These are phyloP conservation scores for Tricholoma sp. DNA, from an alignment of 768 basidiomycete genomes.

Conservation along the genomic window DNA sequence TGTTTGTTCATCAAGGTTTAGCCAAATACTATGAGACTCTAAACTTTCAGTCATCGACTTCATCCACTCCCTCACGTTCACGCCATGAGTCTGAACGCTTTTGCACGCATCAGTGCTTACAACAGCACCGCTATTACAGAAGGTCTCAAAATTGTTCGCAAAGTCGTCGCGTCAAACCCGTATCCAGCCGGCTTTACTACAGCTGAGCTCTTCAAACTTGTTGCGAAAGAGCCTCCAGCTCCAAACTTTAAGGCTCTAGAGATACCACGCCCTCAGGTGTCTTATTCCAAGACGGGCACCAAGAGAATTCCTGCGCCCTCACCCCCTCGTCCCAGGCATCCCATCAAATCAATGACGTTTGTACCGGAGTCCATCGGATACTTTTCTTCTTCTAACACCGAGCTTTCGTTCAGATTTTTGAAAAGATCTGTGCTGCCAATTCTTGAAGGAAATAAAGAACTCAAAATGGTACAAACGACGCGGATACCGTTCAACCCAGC, in stretches of 20 bases:
- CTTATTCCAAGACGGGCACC: slow-evolving; percentile 1
- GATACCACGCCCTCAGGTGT: slow-evolving; percentile 1
- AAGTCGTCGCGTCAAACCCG: slow-evolving; percentile 22
- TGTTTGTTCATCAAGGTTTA: neutral
- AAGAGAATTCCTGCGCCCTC: slow-evolving; percentile 6
- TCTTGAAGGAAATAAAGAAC: slow-evolving; percentile 34
- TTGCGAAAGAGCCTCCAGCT: slow-evolving; percentile 23
- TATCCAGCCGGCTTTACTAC: slow-evolving; percentile 30
- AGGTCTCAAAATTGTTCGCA: slow-evolving; percentile 24
- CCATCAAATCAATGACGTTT: slow-evolving; percentile 51
- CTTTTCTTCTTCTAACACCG: neutral
- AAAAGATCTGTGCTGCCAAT: slow-evolving; percentile 47
- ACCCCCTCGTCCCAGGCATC: slow-evolving; percentile 40
- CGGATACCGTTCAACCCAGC: slow-evolving; percentile 18
- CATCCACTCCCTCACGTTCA: neutral
- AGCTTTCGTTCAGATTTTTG: slow-evolving; percentile 34
- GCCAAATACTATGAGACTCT: neutral
- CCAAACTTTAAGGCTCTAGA: slow-evolving; percentile 20
- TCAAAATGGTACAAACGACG: slow-evolving; percentile 37
- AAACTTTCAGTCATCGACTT: no score
- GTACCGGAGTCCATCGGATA: slow-evolving; percentile 9
- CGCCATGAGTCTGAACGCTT: slow-evolving; percentile 9
- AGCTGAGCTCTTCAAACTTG: slow-evolving; percentile 32
- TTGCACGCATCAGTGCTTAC: slow-evolving; percentile 4
- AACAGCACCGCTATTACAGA: slow-evolving; percentile 13